Conservation (phyloP, 352 stramenopile genomes). For the Phytopythium mirpurense region DNA sequence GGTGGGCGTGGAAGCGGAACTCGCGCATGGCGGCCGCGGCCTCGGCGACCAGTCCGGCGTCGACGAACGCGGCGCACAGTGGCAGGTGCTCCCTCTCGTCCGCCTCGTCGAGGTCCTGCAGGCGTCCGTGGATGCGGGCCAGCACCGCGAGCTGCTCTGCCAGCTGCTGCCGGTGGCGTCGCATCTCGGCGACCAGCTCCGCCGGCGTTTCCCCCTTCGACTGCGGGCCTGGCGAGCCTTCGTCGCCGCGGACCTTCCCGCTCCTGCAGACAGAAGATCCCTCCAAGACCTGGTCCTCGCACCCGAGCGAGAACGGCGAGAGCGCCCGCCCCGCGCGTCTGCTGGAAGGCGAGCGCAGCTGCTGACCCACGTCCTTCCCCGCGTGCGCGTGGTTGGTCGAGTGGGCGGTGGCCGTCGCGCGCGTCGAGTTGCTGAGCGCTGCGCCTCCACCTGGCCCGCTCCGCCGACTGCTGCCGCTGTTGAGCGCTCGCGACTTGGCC, state of each 20-base stretch:
- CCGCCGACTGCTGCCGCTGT: not conserved
- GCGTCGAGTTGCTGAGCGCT: not conserved
- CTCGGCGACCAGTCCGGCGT: slow-evolving; percentile 29
- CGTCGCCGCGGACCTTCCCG: not conserved
- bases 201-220: slow-evolving; percentile 8
- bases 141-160: slow-evolving; percentile 33
- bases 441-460: not conserved
- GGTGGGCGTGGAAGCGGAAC: slow-evolving; percentile 49
- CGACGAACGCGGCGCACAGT: slow-evolving; percentile 37
- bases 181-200: slow-evolving; percentile 29
- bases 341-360: slow-evolving; percentile 6
- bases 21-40: slow-evolving; percentile 46
- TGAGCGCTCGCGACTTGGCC: slow-evolving; percentile 22
- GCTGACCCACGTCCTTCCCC: slow-evolving; percentile 6
- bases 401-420: slow-evolving; percentile 10
- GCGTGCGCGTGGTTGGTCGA: slow-evolving; percentile 15
- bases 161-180: slow-evolving; percentile 29
- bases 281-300: not conserved
- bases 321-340: not conserved
- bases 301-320: not conserved
- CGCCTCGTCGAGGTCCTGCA: slow-evolving; percentile 21
- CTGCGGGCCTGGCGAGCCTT: not conserved
- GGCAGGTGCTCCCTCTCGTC: slow-evolving; percentile 16
- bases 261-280: not conserved
- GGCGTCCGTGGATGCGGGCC: slow-evolving; percentile 23